phyloP scores from a whole-genome alignment of 768 basidiomycete genomes.

The Boletellus ananas region DNA sequence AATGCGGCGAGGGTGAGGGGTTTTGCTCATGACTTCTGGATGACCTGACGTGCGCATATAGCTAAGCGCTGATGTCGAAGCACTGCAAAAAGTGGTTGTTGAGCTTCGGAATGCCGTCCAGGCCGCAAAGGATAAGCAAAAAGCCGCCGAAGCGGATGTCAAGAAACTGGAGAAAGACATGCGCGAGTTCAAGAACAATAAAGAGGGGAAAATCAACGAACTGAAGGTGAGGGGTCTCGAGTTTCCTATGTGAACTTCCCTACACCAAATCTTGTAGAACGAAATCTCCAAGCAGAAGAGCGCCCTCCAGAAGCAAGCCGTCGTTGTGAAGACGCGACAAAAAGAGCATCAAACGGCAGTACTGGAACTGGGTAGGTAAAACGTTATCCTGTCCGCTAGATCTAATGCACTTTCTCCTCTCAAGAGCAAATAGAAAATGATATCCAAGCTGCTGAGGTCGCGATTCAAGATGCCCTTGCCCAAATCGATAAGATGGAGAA shows the following conservation, averaged over 20 bases:
- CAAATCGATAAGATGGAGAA: constrained; percentile 53
- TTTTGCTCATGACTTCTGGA: not conserved
- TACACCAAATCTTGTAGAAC: constrained; percentile 34
- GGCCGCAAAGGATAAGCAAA: constrained; percentile 71
- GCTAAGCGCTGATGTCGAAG: constrained; percentile 79
- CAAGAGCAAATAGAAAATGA: constrained; percentile 31
- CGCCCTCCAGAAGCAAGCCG: constrained; percentile 74
- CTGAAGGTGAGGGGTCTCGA: constrained; percentile 60
- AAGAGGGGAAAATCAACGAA: constrained; percentile 93
- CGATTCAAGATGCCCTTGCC: constrained; percentile 30
- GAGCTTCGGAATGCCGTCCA: constrained; percentile 57
- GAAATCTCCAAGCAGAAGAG: constrained; percentile 80
- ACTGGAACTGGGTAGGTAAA: constrained; percentile 76
- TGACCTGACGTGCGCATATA: constrained; percentile 29
- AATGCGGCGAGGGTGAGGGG: constrained; percentile 77
- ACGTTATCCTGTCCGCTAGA: not conserved
- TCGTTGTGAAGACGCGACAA: constrained; percentile 79
- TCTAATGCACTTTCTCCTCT: not conserved
- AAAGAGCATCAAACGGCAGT: constrained; percentile 85
- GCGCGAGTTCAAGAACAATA: constrained; percentile 98
- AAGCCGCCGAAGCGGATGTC: constrained; percentile 68
- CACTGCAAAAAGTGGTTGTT: constrained; percentile 58
- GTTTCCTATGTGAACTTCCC: not conserved
- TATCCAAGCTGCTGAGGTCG: constrained; percentile 22
- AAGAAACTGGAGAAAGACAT: constrained; percentile 94